Percentiles rank a stretch among this genome's conserved stretches.
phyloP scores from a whole-genome alignment of 768 basidiomycete species.

The Asterophora lycoperdoides region DNA sequence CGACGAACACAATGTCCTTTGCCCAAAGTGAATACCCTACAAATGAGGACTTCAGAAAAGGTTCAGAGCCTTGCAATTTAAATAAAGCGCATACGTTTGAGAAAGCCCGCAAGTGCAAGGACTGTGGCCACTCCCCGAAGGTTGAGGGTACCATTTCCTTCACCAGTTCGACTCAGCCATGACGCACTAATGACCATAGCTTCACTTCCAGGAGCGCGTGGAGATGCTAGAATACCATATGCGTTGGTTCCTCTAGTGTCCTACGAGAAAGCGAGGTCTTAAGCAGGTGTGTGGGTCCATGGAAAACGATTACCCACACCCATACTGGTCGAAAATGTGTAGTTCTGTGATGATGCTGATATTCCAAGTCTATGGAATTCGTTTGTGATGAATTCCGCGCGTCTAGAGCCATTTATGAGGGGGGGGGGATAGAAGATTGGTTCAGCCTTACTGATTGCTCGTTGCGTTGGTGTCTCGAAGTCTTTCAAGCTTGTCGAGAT shows the following conservation, averaged over 20 bases:
- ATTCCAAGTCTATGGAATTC: constrained; percentile 79
- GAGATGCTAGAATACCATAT: constrained; percentile 78
- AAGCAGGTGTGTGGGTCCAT: not conserved
- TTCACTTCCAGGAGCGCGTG: constrained; percentile 90
- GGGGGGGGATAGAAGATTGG: not conserved
- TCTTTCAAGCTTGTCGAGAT: constrained; percentile 64
- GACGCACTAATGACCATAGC: constrained; percentile 90
- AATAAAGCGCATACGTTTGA: constrained; percentile 59
- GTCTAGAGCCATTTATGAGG: constrained; percentile 39
- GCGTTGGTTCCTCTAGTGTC: constrained; percentile 65
- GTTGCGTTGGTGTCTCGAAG: constrained; percentile 61
- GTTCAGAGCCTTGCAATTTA: not conserved
- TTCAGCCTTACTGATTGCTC: constrained; percentile 59
- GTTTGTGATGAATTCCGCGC: constrained; percentile 52
- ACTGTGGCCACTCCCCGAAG: constrained; percentile 84
- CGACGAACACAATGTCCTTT: constrained; percentile 86
- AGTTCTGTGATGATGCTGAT: constrained; percentile 62
- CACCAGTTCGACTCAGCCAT: constrained; percentile 70
- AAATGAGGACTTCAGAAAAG: constrained; percentile 3
- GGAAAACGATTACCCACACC: constrained; percentile 41
- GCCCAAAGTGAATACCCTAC: constrained; percentile 89
- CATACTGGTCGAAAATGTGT: constrained; percentile 48
- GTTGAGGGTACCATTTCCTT: constrained; percentile 61
- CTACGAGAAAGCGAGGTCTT: constrained; percentile 30
- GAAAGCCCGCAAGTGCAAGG: constrained; percentile 75